Base-by-base conservation (phyloP, 1,284 basidiomycete genomes). In the Meripilus lineatus region DNA sequence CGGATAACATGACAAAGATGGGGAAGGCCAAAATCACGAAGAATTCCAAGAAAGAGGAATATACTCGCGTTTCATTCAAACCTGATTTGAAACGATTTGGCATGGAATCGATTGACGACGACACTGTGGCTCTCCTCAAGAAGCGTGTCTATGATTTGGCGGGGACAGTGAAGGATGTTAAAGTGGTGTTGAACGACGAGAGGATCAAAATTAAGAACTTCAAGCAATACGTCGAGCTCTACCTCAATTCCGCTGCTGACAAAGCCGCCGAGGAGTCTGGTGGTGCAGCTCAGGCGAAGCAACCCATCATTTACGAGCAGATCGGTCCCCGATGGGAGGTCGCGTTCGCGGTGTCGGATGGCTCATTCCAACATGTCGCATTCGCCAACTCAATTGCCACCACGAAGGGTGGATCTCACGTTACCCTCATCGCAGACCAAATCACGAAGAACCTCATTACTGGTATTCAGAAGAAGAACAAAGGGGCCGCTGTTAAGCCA, bases 311-410 rank as follows among this genome's bases (percentile, higher is more conserved):
- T 48, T 91, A 92, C 64, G 95, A 98, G 62, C 71, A 81, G 44
- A 71, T 88, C 49, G 76, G 79, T 43, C 71, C 79, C 37, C 86
- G 93, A 13, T 99, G 96, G 96, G 96, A 99, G 63, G 79, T 99
- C 20, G 96, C 89, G 1, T 99, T 99, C 61, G 87, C 93, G 0
- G 79, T 96, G 10, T 97, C 95, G 0, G 90, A 93, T 46, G 93
- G 93, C 21, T 72, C 84, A 30, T 91, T 91, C 66, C 88, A 92
- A 59, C 92, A 95, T 46, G 92, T 98, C 30, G 97, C 96, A 13
- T 99, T 98, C 61, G 93, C 93, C 57, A 99, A 99, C 69, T 93
- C 93, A 20, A 99, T 99, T 54, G 85, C 95, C 6, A 99, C 96
- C 3, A 93, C 79, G 49, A 99, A 99, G 61, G 96, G 96, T 45